phyloP scores from a whole-genome alignment of 164 flowering plant species.

The Dillenia turbinata region DNA sequence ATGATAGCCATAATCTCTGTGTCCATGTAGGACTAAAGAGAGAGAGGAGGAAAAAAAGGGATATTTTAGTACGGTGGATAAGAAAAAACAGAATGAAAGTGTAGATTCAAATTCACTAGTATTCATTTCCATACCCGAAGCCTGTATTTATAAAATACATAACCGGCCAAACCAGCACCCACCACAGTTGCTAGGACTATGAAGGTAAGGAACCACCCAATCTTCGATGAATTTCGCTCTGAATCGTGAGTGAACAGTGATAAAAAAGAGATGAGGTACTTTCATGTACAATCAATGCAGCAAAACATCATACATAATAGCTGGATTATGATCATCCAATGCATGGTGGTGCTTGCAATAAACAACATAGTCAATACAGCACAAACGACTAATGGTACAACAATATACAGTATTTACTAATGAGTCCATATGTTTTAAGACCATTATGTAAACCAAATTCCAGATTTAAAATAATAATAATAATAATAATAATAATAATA shows the following conservation, averaged over 20 bases:
- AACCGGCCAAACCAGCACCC: constrained; percentile 62
- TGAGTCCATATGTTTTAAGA: too few species aligned
- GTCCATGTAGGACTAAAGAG: constrained; percentile 88
- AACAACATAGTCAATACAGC: too few species aligned
- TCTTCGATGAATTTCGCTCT: constrained; percentile 52
- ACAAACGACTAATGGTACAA: too few species aligned
- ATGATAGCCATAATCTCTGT: constrained; percentile 94
- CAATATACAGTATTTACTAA: too few species aligned
- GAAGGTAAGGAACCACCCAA: constrained; percentile 48
- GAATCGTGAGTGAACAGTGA: constrained; percentile 11
- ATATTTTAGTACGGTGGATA: background rate
- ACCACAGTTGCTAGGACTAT: constrained; percentile 46
- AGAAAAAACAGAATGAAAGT: background rate
- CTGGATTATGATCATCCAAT: too few species aligned
- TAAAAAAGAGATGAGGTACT: background rate
- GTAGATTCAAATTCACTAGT: background rate
- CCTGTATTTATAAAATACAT: constrained; percentile 86
- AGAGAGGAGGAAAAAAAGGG: background rate
- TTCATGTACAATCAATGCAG: too few species aligned
- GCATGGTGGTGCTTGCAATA: too few species aligned
- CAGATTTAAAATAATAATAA: too few species aligned
- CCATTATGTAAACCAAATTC: too few species aligned
- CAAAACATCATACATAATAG: too few species aligned
- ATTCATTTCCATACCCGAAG: constrained; percentile 48
- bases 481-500: too few species aligned